These are phyloP conservation scores for Chlamydomonas applanata DNA, from an alignment of 139 green algal species.

Conservation along the genomic window DNA sequence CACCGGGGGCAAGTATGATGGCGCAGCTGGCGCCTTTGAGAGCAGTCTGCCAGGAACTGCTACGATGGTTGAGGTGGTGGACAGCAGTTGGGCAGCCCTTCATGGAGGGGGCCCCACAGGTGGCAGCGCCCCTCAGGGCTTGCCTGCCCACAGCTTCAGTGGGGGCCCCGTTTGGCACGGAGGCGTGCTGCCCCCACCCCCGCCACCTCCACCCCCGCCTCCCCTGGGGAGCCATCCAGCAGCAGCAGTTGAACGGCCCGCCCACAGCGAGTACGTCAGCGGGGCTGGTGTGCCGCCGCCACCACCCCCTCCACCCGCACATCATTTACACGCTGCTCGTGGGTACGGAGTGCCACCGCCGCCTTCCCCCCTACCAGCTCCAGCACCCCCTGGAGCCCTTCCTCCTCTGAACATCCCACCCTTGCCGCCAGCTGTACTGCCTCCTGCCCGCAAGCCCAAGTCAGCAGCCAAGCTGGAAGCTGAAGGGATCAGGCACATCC, in stretches of 20 bases:
- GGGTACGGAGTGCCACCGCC: neutral
- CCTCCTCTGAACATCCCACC: neutral
- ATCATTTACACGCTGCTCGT: neutral
- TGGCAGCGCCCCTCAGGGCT: no score
- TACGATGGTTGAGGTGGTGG: no score
- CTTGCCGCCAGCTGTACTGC: neutral
- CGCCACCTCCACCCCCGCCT: neutral
- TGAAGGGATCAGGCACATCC: conserved; percentile 49
- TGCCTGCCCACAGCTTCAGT: no score
- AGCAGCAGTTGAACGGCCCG: neutral
- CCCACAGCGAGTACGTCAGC: neutral
- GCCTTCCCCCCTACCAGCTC: neutral
- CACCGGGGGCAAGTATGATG: no score
- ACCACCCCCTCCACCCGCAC: neutral
- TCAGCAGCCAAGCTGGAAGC: conserved; percentile 56
- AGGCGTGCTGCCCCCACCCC: neutral
- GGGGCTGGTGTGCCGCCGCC: neutral
- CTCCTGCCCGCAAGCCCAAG: neutral
- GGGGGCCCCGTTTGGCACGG: no score
- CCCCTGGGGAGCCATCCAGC: neutral
- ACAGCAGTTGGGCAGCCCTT: no score
- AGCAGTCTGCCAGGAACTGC: no score
- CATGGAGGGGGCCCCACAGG: no score
- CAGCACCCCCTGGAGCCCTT: neutral
- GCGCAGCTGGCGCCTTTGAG: no score